Evolutionary conservation across 495 filamentous ascomycete genomes (phyloP), one percentile per base, ranked within the genome.

Genomic region (Margaritispora aquatica): DNA sequence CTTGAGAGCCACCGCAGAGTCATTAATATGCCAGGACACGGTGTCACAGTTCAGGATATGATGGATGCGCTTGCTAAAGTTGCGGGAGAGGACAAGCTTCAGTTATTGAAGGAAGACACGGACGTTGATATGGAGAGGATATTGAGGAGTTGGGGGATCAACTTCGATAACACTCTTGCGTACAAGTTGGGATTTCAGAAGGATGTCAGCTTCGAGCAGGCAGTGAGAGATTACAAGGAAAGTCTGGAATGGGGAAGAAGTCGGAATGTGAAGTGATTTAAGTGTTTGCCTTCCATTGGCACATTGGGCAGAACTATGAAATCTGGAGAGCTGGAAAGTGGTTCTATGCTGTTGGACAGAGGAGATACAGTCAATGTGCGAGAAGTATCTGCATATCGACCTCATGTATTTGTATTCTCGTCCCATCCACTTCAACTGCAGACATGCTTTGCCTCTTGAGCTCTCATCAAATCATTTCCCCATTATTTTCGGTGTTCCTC

Each of bases 11-110:
- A 84, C 57, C 80, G 78, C 31, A 71, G 88, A 38, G 79, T 83
- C 19, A 79, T 92, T 22, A 89, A 91, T 70, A 68, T 92, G 48
- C 89, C 89, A 0, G 89, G 89, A 1, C 77, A 88, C 57, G 82
- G 82, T 41, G 85, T 88, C 17, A 88, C 78, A 19, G 75, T 90
- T 19, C 80, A 86, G 70, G 83, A 94, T 68, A 83, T 92, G 79
- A 73, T 91, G 72, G 85, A 90, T 66, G 83, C 87, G 41, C 66
- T 94, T 69, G 81, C 80, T 59, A 80, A 79, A 63, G 78, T 88
- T 26, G 88, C 85, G 1, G 88, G 89, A 0, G 75, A 84, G 72
- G 85, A 92, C 41, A 81, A 77, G 68, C 63, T 88, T 70, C 72
- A 71, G 63, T 70, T 86, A 50, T 75, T 92, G 26, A 78, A 77